A percentile compares a stretch with the other conserved stretches of the same genome.
Conservation (phyloP, 441 rosid genomes). For the Populus hybrid region DNA sequence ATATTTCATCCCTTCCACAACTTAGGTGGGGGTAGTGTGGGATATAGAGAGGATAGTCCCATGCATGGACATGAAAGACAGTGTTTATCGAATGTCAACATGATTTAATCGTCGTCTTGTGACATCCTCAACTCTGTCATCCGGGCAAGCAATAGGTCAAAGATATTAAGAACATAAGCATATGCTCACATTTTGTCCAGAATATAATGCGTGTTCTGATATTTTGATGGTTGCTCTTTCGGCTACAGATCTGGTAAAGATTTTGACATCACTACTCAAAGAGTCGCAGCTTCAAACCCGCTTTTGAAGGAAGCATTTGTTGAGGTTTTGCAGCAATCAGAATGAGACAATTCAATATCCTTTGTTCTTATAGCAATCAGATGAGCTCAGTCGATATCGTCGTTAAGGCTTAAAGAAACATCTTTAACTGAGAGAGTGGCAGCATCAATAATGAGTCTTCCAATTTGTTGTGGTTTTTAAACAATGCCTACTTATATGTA, state of each 20-base stretch:
- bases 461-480: conserved; percentile 1
- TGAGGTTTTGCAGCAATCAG: conserved; percentile 15
- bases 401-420: not conserved
- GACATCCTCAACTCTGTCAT: not conserved
- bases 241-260: conserved; percentile 77
- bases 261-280: conserved; percentile 71
- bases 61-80: not conserved
- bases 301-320: conserved; percentile 66
- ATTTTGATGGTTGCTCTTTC: conserved; percentile 15
- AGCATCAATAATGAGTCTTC: not conserved
- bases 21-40: not conserved
- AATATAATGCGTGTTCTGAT: conserved; percentile 4
- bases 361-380: not conserved
- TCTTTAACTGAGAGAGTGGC: not conserved
- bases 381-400: not conserved
- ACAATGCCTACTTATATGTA: not conserved
- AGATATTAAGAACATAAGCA: not conserved
- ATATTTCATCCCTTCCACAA: not conserved
- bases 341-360: conserved; percentile 11
- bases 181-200: not conserved
- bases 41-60: not conserved
- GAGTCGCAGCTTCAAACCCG: conserved; percentile 86
- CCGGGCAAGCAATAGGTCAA: not conserved
- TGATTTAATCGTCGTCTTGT: not conserved
- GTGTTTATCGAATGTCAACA: not conserved